Conservation (phyloP, 768 basidiomycete species). For the Multifurca ochricompacta region DNA sequence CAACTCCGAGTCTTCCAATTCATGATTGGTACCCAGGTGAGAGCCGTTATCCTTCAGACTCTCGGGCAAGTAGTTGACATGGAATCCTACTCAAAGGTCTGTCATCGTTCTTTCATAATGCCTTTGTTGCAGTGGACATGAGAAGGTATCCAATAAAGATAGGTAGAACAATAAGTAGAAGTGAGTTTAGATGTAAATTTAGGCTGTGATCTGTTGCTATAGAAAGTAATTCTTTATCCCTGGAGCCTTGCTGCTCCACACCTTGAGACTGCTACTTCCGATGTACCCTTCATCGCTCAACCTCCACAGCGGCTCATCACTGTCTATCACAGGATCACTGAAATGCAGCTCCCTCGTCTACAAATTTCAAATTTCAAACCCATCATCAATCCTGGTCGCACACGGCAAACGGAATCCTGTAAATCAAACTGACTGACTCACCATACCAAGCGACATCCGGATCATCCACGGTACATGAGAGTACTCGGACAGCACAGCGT, state of each 20-base stretch:
- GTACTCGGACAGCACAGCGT: not conserved
- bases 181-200: not conserved
- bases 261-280: constrained; percentile 19
- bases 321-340: constrained; percentile 19
- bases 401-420: no score
- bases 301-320: constrained; percentile 16
- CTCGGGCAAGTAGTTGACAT: no score
- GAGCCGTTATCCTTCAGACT: no score
- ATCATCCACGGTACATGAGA: constrained; percentile 12
- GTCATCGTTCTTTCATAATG: no score
- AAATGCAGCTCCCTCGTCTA: constrained; percentile 23
- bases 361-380: no score
- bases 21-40: no score
- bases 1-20: no score
- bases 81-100: no score
- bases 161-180: not conserved
- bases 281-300: constrained; percentile 17
- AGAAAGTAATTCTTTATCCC: constrained; percentile 17
- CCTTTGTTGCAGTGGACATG: no score
- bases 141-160: not conserved
- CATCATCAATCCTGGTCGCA: no score
- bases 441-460: constrained; percentile 24
- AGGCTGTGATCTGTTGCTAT: not conserved
- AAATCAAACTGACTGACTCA: constrained; percentile 1
- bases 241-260: constrained; percentile 24